Evolutionary conservation across 768 basidiomycete species (phyloP).

Genomic region (Dioszegia crocea): DNA sequence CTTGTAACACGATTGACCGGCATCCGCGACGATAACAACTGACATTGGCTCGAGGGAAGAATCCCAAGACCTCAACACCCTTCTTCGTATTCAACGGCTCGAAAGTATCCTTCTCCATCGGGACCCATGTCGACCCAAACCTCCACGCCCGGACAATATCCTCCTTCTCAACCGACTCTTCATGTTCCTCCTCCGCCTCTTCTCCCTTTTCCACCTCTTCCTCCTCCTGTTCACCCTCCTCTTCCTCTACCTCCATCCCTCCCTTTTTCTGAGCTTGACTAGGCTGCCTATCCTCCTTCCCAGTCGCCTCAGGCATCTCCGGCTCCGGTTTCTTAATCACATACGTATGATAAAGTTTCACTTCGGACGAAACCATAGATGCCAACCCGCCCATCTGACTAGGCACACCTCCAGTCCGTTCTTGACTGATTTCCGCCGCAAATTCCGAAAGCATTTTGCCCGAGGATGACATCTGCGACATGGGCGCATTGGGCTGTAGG

Average conservation of each 20-base stretch:
- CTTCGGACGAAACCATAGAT: slow-evolving; percentile 42
- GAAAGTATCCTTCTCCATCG: slow-evolving; percentile 81
- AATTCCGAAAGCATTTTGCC: slow-evolving; percentile 27
- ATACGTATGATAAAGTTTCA: slow-evolving; percentile 34
- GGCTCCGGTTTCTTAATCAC: slow-evolving; percentile 26
- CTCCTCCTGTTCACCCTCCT: slow-evolving; percentile 46
- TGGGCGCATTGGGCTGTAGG: slow-evolving; percentile 32
- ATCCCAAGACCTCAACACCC: slow-evolving; percentile 83
- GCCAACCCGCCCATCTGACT: slow-evolving; percentile 20
- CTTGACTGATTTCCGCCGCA: slow-evolving; percentile 18
- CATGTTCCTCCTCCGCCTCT: slow-evolving; percentile 48
- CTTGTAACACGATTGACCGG: background rate
- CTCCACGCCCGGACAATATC: slow-evolving; percentile 49
- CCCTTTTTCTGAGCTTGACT: slow-evolving; percentile 35
- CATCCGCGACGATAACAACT: too few species aligned
- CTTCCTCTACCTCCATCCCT: too few species aligned
- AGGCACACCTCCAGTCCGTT: background rate
- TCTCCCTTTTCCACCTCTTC: slow-evolving; percentile 30
- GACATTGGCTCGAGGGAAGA: slow-evolving; percentile 69
- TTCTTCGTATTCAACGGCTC: slow-evolving; percentile 66
- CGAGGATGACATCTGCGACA: slow-evolving; percentile 19
- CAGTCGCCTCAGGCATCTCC: slow-evolving; percentile 4
- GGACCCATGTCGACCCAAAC: slow-evolving; percentile 61
- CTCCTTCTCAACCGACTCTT: slow-evolving; percentile 47
- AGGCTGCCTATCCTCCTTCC: slow-evolving; percentile 4